phyloP scores from a whole-genome alignment of 108 stramenopile species.

The Cylindrotheca fusiformis region DNA sequence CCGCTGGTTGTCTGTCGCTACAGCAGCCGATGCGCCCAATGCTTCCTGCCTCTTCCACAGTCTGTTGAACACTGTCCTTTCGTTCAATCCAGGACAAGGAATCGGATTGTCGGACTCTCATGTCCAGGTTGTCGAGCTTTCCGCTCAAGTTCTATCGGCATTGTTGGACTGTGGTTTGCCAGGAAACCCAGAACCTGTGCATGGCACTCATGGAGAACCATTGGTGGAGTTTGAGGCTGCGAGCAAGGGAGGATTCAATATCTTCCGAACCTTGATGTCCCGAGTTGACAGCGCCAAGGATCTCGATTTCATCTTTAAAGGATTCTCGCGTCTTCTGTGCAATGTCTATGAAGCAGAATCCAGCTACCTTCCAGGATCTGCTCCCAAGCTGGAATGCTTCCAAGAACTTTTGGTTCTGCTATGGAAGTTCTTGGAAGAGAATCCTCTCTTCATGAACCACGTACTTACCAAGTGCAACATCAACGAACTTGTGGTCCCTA shows the following conservation, averaged over 20 bases:
- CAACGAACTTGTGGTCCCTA: conserved; percentile 84
- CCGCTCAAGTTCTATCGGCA: conserved; percentile 84
- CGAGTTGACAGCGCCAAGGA: conserved; percentile 70
- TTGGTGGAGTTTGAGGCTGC: conserved; percentile 61
- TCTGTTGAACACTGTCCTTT: conserved; percentile 86
- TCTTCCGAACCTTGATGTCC: conserved; percentile 84
- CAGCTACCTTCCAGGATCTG: conserved; percentile 74
- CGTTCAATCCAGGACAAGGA: conserved; percentile 70
- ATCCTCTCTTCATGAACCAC: conserved; percentile 89
- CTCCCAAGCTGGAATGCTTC: conserved; percentile 76
- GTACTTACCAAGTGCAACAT: conserved; percentile 80
- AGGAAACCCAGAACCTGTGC: conserved; percentile 64
- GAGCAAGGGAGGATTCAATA: conserved; percentile 80
- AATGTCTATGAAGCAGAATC: conserved; percentile 81
- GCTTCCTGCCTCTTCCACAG: conserved; percentile 90
- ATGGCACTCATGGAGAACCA: conserved; percentile 60
- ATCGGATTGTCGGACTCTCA: conserved; percentile 59
- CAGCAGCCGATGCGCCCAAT: conserved; percentile 90
- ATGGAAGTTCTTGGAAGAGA: conserved; percentile 97
- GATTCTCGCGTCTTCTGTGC: conserved; percentile 82
- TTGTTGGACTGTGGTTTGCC: conserved; percentile 87
- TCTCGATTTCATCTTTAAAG: conserved; percentile 79
- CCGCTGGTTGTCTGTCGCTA: conserved; percentile 87
- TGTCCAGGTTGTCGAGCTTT: conserved; percentile 77
- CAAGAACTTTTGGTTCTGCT: conserved; percentile 95